Percentiles rank a stretch among this genome's conserved stretches.
phyloP scores from a whole-genome alignment of 352 stramenopile species.

The Pythium scleroteichum region DNA sequence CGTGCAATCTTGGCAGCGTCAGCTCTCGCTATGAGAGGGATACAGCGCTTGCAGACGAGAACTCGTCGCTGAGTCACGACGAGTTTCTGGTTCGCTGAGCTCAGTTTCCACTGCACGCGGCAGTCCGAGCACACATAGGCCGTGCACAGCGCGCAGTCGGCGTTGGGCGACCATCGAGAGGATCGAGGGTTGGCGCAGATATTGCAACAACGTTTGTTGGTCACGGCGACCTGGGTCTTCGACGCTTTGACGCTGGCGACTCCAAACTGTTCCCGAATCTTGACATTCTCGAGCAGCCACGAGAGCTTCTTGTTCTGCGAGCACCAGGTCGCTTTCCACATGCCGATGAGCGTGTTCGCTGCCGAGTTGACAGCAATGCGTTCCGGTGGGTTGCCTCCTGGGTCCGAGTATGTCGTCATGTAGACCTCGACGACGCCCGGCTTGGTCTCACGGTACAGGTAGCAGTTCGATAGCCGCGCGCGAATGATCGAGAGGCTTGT shows the following conservation, averaged over 20 bases:
- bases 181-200: not conserved
- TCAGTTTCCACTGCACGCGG: not conserved
- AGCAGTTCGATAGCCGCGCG: conserved; percentile 16
- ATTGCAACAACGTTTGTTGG: too few relatives aligned
- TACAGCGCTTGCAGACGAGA: not conserved
- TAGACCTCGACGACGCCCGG: conserved; percentile 30
- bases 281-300: conserved; percentile 6
- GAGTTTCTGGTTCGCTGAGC: not conserved
- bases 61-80: not conserved
- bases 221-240: too few relatives aligned
- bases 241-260: too few relatives aligned
- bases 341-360: conserved; percentile 21
- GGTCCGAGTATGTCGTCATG: conserved; percentile 29
- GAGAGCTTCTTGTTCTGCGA: conserved; percentile 39
- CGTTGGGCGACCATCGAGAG: not conserved
- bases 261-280: not conserved
- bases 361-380: conserved; percentile 27
- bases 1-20: too few relatives aligned
- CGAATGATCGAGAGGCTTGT: conserved; percentile 8
- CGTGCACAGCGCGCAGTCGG: not conserved
- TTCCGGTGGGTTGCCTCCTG: conserved; percentile 24
- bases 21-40: not conserved
- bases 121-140: not conserved
- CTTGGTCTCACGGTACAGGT: conserved; percentile 17
- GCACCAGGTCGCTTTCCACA: conserved; percentile 29